A percentile compares a stretch with the other conserved stretches of the same genome.
phyloP scores from a whole-genome alignment of 768 basidiomycete species.

The Trametes villosa region DNA sequence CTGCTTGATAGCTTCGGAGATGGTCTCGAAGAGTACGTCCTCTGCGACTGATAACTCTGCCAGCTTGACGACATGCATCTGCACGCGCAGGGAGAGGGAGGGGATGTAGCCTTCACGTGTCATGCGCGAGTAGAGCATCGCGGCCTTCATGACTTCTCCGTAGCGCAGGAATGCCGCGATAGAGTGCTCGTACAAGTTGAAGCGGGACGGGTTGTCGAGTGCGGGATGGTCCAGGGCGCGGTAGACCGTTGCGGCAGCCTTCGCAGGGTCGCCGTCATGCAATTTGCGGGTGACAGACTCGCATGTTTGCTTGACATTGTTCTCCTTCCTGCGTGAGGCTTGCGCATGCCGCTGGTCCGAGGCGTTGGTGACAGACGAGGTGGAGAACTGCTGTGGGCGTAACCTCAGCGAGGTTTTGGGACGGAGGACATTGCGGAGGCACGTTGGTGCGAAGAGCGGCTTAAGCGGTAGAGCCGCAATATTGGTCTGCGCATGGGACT shows the following conservation, averaged over 20 bases:
- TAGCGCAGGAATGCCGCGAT: conserved; percentile 47
- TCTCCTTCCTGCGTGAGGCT: not conserved
- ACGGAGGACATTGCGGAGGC: not conserved
- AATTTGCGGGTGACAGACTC: not conserved
- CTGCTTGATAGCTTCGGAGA: conserved; percentile 27
- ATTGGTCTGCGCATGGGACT: not conserved
- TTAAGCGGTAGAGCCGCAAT: not conserved
- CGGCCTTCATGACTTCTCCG: conserved; percentile 43
- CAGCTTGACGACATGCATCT: conserved; percentile 43
- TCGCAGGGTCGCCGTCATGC: not conserved
- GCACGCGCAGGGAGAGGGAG: conserved; percentile 42
- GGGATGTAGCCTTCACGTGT: conserved; percentile 43
- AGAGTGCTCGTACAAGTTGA: conserved; percentile 39
- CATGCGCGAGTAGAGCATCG: conserved; percentile 48
- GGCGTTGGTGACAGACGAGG: not conserved
- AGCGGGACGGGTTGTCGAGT: conserved; percentile 18
- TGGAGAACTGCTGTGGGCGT: not conserved
- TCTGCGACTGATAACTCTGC: conserved; percentile 29
- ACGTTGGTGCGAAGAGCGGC: not conserved
- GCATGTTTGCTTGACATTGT: not conserved
- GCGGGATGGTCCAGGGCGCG: not conserved
- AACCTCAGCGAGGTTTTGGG: not conserved
- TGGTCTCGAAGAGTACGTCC: conserved; percentile 15
- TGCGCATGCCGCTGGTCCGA: not conserved
- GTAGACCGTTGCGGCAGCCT: conserved; percentile 11